Evolutionary conservation across 306 rosid genomes (phyloP).

Genomic region (Castanopsis chinensis): DNA sequence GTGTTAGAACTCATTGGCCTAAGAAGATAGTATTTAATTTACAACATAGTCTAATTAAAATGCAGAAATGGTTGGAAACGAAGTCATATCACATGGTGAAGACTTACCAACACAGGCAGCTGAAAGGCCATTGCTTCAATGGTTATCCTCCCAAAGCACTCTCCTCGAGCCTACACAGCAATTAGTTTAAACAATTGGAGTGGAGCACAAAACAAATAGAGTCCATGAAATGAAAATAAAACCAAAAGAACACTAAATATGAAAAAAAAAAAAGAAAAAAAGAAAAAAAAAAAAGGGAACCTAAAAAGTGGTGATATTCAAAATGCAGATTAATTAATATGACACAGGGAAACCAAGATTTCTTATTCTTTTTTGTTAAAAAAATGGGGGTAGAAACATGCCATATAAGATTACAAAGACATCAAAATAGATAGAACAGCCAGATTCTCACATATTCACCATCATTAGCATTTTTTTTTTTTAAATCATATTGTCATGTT

Average conservation of each 20-base stretch:
- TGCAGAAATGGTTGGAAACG: conserved; percentile 1
- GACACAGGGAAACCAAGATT: not conserved
- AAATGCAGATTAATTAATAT: not conserved
- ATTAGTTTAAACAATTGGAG: not conserved
- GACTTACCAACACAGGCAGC: conserved; percentile 76
- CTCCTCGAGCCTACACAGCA: conserved; percentile 63
- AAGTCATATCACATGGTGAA: conserved; percentile 1
- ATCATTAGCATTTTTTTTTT: no score
- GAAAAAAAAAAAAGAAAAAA: not conserved
- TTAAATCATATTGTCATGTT: no score
- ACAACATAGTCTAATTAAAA: not conserved
- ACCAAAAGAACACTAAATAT: not conserved
- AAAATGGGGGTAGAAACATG: not conserved
- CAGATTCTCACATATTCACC: no score
- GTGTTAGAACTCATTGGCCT: not conserved
- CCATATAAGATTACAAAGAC: not conserved
- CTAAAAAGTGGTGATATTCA: not conserved
- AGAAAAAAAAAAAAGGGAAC: not conserved
- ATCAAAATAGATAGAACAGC: no score
- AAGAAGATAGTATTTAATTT: not conserved
- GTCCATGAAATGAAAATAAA: not conserved
- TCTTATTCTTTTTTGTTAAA: not conserved
- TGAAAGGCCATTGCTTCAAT: conserved; percentile 89
- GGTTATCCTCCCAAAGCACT: conserved; percentile 84
- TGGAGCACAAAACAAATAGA: not conserved